A percentile compares a stretch with the other conserved stretches of the same genome.
Evolutionary conservation across 345 rosid species (phyloP).

Genomic region (Citrus sp.): DNA sequence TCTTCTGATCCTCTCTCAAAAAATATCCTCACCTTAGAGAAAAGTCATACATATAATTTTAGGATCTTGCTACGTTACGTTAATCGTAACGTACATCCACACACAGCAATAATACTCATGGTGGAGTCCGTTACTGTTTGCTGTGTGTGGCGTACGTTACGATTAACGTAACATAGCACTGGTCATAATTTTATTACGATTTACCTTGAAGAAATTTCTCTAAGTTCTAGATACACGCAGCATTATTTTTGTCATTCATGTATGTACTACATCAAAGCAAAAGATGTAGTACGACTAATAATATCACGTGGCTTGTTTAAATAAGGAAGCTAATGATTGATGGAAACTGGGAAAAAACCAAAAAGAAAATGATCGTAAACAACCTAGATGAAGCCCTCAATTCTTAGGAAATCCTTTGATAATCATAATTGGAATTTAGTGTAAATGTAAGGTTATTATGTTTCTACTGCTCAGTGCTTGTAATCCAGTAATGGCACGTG

Average conservation of each 20-base stretch:
- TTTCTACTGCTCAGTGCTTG: too few relatives aligned
- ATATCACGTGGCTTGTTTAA: not conserved
- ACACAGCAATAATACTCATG: too few relatives aligned
- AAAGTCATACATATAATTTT: too few relatives aligned
- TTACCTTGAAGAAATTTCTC: not conserved
- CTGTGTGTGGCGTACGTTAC: too few relatives aligned
- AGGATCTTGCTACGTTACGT: too few relatives aligned
- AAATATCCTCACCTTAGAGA: not conserved
- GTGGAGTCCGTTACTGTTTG: fast-evolving
- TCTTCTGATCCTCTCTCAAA: not conserved
- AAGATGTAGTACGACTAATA: too few relatives aligned
- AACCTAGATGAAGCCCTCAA: not conserved
- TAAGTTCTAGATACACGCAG: not conserved
- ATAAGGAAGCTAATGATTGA: not conserved
- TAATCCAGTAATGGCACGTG: not conserved
- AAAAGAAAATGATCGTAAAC: not conserved
- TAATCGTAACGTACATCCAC: too few relatives aligned
- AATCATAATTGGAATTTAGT: too few relatives aligned
- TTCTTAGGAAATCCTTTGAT: too few relatives aligned
- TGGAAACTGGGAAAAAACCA: not conserved
- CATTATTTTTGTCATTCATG: too few relatives aligned
- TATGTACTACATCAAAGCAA: too few relatives aligned
- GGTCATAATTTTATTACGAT: not conserved
- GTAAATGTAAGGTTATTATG: not conserved
- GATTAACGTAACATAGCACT: too few relatives aligned